phyloP scores from a whole-genome alignment of 257 asterid species.

The Paulownia fortunei region DNA sequence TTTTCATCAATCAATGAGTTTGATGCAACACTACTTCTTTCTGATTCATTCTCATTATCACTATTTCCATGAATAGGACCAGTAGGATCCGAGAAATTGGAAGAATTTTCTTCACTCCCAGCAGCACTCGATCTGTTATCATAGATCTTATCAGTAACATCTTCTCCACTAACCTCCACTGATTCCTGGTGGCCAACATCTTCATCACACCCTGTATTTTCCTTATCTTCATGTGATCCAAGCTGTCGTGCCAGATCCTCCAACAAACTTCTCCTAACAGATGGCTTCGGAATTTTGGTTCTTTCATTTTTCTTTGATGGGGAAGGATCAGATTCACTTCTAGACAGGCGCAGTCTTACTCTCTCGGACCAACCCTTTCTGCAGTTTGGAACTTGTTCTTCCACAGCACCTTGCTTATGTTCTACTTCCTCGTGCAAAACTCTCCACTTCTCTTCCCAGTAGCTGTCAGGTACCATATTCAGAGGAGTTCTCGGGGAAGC shows the following conservation, averaged over 20 bases:
- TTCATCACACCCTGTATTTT: constrained; percentile 29
- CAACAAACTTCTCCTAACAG: constrained; percentile 75
- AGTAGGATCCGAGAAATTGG: constrained; percentile 49
- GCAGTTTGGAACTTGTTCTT: constrained; percentile 42
- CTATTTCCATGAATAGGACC: constrained; percentile 42
- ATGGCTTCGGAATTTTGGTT: constrained; percentile 41
- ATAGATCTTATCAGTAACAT: constrained; percentile 32
- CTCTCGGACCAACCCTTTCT: constrained; percentile 74
- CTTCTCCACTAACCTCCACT: constrained; percentile 34
- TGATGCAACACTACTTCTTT: constrained; percentile 69
- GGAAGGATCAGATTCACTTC: constrained; percentile 72
- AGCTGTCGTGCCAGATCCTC: constrained; percentile 69
- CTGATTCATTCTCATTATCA: constrained; percentile 51
- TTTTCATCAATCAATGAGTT: constrained; percentile 53
- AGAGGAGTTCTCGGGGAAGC: constrained; percentile 62
- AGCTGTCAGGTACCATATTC: constrained; percentile 57
- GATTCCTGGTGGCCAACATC: constrained; percentile 32
- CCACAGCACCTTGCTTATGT: constrained; percentile 31
- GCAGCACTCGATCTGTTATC: constrained; percentile 36
- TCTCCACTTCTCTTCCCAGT: constrained; percentile 93
- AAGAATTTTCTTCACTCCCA: constrained; percentile 55
- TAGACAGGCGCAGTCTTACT: constrained; percentile 59
- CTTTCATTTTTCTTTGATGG: constrained; percentile 45
- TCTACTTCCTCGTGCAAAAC: constrained; percentile 72
- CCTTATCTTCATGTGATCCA: constrained; percentile 51